Evolutionary conservation across 1,284 basidiomycete species (phyloP), one percentile per base, ranked within the genome.

Genomic region (Cryptococcus sp.): DNA sequence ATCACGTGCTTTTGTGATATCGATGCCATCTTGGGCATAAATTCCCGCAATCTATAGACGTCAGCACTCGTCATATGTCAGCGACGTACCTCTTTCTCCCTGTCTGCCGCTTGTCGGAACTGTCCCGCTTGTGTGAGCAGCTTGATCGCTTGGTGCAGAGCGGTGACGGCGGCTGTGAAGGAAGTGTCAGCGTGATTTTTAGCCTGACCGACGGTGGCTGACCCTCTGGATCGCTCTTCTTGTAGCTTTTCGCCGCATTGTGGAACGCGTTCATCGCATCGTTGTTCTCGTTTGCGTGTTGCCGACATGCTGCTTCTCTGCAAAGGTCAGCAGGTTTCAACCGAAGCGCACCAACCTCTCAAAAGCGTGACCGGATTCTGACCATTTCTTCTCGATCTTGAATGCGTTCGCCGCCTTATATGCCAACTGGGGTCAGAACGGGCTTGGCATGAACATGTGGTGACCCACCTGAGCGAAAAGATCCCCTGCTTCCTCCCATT

Each of bases 241-340:
- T 97, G 82, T 90, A 97, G 25, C 89, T 87, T 81, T 96, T 97
- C 40, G 90, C 87, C 20, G 94, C 93, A 72, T 94, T 94, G 90
- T 93, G 95, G 87, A 89, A 97, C 17, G 93, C 92, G 75, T 94
- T 94, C 39, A 92, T 89, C n/a, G 93, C 93, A 67, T 96, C 94
- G 65, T 91, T 92, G 48, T 78, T 80, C 80, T 96, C 93, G 57
- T 89, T 87, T 69, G 86, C 88, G 68, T 88, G 87, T 79, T 93
- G 87, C 64, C 92, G 86, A 76, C 92, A 95, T 69, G 94, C 91
- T 0, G 92, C 94, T 73, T 96, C 94, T 47, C 78, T 79, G 57
- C 62, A 58, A 65, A 10, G 38, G 22, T 17, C 19, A 22, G 13
- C 42, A n/a, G 15, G 42, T 8, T 6, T 3, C 22, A 3, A 45